Percentiles rank a stretch among this genome's conserved stretches.
Evolutionary conservation across 257 asterid species (phyloP).

Genomic region (Nicotiana sylvestris): DNA sequence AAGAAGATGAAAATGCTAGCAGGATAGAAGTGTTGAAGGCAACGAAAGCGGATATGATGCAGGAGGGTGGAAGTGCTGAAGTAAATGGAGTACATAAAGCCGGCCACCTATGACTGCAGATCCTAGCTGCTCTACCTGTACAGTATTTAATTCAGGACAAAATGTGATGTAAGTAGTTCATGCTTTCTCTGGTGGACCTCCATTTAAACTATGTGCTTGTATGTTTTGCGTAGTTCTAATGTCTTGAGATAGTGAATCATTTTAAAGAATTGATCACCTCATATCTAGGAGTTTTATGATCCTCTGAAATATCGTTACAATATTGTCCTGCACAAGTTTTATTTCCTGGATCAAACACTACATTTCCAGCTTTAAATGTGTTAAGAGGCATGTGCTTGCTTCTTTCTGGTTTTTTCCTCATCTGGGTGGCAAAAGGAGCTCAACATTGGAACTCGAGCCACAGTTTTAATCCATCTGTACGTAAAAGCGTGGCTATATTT

Average conservation of each 20-base stretch:
- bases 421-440: not conserved
- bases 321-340: not conserved
- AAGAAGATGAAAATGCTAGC: conserved; percentile 16
- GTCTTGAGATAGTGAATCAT: not conserved
- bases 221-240: not conserved
- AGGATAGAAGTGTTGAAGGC: conserved; percentile 19
- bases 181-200: conserved; percentile 4
- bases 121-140: not conserved
- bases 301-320: not conserved
- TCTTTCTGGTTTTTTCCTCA: not conserved
- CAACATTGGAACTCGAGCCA: not conserved
- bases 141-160: not conserved
- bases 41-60: conserved; percentile 7
- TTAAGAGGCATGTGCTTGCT: not conserved
- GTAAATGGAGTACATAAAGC: not conserved
- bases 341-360: not conserved
- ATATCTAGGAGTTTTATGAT: not conserved
- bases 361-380: not conserved
- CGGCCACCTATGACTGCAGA: not conserved
- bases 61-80: not conserved
- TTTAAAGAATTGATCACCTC: not conserved
- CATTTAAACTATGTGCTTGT: not conserved
- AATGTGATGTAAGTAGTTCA: not conserved
- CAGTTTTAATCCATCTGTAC: not conserved
- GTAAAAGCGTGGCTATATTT: too few relatives aligned